These are phyloP conservation scores for Elaeagnus macrophylla DNA, from an alignment of 306 rosid genomes.

Conservation along the genomic window DNA sequence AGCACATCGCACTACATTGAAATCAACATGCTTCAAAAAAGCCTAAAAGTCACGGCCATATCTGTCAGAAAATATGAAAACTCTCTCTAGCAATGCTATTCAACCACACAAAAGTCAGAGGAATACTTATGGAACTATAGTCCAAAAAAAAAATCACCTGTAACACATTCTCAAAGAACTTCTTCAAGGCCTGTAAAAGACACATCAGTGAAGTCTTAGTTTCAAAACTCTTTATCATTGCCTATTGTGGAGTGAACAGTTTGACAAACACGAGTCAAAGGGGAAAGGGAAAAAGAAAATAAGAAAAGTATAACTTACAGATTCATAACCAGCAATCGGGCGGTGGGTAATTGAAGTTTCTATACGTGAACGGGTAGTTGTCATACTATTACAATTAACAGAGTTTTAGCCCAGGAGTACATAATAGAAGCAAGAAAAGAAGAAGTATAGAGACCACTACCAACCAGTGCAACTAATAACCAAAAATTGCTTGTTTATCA, in stretches of 20 bases:
- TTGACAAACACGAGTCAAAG: not conserved
- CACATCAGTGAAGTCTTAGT: constrained; percentile 19
- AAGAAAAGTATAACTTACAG: constrained; percentile 39
- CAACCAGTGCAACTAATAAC: not conserved
- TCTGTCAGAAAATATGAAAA: constrained; percentile 9
- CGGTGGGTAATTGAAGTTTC: constrained; percentile 98
- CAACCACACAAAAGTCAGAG: not conserved
- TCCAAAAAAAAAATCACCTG: constrained; percentile 45
- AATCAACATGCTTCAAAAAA: constrained; percentile 85
- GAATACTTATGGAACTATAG: constrained; percentile 3
- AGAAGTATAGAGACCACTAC: not conserved
- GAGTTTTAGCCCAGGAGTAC: constrained; percentile 1
- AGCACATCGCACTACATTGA: constrained; percentile 85
- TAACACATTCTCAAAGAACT: constrained; percentile 81
- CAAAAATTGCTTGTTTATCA: too few species aligned
- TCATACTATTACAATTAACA: constrained; percentile 54
- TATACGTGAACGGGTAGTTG: constrained; percentile 73
- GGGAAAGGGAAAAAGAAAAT: not conserved
- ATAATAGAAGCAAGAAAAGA: not conserved
- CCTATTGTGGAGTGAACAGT: constrained; percentile 3
- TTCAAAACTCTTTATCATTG: constrained; percentile 7
- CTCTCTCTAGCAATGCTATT: not conserved
- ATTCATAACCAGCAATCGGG: constrained; percentile 87
- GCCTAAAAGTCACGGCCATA: constrained; percentile 45
- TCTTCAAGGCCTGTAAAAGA: constrained; percentile 69